Evolutionary conservation across 1,139 yeast genomes (phyloP).

Genomic region (Kodamaea suecica): DNA sequence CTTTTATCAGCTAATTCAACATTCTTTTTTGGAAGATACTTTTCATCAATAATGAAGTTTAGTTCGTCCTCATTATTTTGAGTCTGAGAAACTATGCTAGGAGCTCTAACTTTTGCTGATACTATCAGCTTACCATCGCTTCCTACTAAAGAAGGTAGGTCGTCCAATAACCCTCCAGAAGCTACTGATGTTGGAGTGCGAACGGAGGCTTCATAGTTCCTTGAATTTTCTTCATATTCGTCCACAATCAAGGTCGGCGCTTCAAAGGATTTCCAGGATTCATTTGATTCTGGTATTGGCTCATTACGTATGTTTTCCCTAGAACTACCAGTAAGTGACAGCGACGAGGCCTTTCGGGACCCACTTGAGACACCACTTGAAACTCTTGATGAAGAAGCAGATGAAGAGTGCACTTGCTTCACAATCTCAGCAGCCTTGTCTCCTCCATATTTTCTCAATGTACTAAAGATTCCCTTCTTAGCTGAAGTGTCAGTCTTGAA

Average conservation of each 20-base stretch:
- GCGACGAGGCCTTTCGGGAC: conserved; percentile 2
- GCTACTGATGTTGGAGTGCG: conserved; percentile 5
- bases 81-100: no score
- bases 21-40: conserved; percentile 28
- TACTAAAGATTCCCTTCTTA: conserved; percentile 41
- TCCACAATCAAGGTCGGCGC: conserved; percentile 1
- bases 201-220: neutral
- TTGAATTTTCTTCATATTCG: conserved; percentile 2
- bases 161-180: conserved; percentile 6
- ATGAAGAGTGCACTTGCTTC: conserved; percentile 25
- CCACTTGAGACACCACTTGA: neutral
- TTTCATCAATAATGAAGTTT: conserved; percentile 17
- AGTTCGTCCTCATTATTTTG: neutral
- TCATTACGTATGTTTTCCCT: conserved; percentile 1
- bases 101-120: neutral
- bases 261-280: conserved; percentile 1
- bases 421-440: conserved; percentile 40
- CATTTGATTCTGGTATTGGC: conserved; percentile 7
- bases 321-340: neutral
- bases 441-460: conserved; percentile 42
- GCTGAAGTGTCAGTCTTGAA: conserved; percentile 9
- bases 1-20: conserved; percentile 7
- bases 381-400: conserved; percentile 2
- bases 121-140: conserved; percentile 4
- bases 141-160: neutral